These are phyloP conservation scores for Aspergillus puulaauensis DNA, from an alignment of 2,329 filamentous ascomycete genomes.

Conservation along the genomic window DNA sequence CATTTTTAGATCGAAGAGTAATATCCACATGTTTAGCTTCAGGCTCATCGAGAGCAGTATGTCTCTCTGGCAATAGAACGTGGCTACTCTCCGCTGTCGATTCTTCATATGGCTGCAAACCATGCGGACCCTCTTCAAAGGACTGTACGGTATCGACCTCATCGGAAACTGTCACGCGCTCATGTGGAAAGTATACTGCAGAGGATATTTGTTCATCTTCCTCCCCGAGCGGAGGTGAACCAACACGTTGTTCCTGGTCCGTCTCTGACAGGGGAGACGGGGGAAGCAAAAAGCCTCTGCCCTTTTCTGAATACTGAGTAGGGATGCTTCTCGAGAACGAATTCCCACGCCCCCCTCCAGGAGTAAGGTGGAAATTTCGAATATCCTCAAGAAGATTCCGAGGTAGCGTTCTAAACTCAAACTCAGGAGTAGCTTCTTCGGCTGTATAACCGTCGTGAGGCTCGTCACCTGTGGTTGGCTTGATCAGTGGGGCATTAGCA, in stretches of 20 bases:
- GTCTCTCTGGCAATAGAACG: slow-evolving; percentile 29
- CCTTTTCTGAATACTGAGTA: slow-evolving; percentile 35
- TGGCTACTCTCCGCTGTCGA: slow-evolving; percentile 26
- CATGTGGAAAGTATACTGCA: slow-evolving; percentile 64
- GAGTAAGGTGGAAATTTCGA: slow-evolving; percentile 54
- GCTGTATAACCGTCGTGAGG: slow-evolving; percentile 8
- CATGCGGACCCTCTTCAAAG: slow-evolving; percentile 20
- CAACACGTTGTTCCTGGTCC: slow-evolving; percentile 21
- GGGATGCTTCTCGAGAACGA: slow-evolving; percentile 46
- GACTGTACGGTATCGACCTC: slow-evolving; percentile 26
- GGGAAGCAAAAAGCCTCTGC: slow-evolving; percentile 27
- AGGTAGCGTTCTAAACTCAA: slow-evolving; percentile 42
- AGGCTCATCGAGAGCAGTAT: slow-evolving; percentile 25
- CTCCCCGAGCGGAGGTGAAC: slow-evolving; percentile 44
- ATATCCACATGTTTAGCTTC: slow-evolving; percentile 59
- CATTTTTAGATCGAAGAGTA: slow-evolving; percentile 59
- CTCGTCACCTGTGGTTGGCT: slow-evolving; percentile 14
- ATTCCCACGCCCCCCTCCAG: slow-evolving; percentile 45
- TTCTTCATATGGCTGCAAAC: slow-evolving; percentile 25
- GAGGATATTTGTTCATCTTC: slow-evolving; percentile 66
- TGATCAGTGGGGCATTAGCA: slow-evolving; percentile 23
- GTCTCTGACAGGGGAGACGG: slow-evolving; percentile 24
- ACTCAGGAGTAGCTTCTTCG: slow-evolving; percentile 24
- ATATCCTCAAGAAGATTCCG: slow-evolving; percentile 57
- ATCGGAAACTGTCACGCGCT: slow-evolving; percentile 43